A percentile compares a stretch with the other conserved stretches of the same genome.
Conservation (phyloP, 129 eudicot species). For the Ambrosia trifida region DNA sequence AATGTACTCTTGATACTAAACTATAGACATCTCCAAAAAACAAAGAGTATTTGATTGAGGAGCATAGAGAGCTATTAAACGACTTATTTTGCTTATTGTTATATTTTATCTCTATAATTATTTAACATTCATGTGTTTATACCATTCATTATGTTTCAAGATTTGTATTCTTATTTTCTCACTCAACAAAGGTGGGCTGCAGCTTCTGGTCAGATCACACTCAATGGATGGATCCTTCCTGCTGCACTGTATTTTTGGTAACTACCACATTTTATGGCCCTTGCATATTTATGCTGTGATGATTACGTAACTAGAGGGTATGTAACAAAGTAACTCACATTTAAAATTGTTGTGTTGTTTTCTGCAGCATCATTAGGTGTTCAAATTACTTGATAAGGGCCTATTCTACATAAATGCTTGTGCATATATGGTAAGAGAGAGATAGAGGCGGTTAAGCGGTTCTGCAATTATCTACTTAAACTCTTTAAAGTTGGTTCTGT, state of each 20-base stretch:
- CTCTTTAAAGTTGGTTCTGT: neutral
- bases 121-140: slow-evolving; percentile 2
- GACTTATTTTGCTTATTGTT: no score
- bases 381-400: neutral
- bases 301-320: slow-evolving; percentile 99
- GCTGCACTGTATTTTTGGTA: slow-evolving; percentile 99
- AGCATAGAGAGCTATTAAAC: neutral
- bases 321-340: slow-evolving; percentile 17
- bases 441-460: neutral
- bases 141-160: neutral
- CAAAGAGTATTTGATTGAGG: no score
- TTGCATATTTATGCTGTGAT: slow-evolving; percentile 88
- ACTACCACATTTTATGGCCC: slow-evolving; percentile 98
- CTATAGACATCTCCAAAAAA: no score
- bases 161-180: neutral
- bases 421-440: neutral
- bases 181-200: slow-evolving; percentile 79
- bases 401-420: neutral
- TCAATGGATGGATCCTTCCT: slow-evolving; percentile 81
- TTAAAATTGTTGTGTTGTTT: neutral
- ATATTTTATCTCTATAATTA: neutral
- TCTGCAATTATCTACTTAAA: neutral
- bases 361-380: neutral
- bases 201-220: slow-evolving; percentile 84
- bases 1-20: no score